Evolutionary conservation across 176 grass and related monocot species (phyloP).

Genomic region (Oryza rufipogon): DNA sequence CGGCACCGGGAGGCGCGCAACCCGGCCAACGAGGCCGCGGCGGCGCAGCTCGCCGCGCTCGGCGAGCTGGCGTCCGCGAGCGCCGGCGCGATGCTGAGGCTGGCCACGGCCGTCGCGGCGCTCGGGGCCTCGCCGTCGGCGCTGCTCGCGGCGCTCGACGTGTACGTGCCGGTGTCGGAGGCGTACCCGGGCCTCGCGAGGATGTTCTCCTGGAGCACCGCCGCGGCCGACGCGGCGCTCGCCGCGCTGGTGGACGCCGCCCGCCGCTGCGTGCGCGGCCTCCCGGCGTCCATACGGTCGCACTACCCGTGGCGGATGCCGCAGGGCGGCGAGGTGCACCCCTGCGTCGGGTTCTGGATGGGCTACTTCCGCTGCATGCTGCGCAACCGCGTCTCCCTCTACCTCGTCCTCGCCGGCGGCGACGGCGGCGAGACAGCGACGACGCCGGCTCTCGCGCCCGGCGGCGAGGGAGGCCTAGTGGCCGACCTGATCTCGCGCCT

Average conservation of each 20-base stretch:
- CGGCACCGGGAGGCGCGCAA: conserved; percentile 18
- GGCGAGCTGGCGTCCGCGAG: conserved; percentile 26
- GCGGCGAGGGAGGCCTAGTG: conserved; percentile 22
- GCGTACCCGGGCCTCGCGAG: conserved; percentile 40
- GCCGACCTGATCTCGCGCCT: conserved; percentile 34
- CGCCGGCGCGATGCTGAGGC: conserved; percentile 42
- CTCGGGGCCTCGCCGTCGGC: conserved; percentile 44
- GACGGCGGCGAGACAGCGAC: background rate
- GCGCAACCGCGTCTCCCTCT: conserved; percentile 42
- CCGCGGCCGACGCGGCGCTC: conserved; percentile 13
- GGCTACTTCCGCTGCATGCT: conserved; percentile 47
- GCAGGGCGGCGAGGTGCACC: conserved; percentile 51
- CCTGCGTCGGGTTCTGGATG: conserved; percentile 53
- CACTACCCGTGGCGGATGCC: conserved; percentile 55
- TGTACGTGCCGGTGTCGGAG: conserved; percentile 44
- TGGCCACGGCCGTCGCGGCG: conserved; percentile 10
- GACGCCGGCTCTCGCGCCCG: background rate
- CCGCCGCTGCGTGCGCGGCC: conserved; percentile 34
- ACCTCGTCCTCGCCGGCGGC: conserved; percentile 1
- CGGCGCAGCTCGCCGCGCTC: conserved; percentile 22
- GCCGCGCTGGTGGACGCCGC: conserved; percentile 34
- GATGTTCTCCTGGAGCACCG: conserved; percentile 44
- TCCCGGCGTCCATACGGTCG: conserved; percentile 7
- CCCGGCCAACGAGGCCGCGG: conserved; percentile 4
- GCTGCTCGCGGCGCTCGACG: conserved; percentile 46